Evolutionary conservation across 192 early-diverging fungal species (phyloP), one percentile per base, ranked within the genome.

Genomic region (Coemansia sp.): DNA sequence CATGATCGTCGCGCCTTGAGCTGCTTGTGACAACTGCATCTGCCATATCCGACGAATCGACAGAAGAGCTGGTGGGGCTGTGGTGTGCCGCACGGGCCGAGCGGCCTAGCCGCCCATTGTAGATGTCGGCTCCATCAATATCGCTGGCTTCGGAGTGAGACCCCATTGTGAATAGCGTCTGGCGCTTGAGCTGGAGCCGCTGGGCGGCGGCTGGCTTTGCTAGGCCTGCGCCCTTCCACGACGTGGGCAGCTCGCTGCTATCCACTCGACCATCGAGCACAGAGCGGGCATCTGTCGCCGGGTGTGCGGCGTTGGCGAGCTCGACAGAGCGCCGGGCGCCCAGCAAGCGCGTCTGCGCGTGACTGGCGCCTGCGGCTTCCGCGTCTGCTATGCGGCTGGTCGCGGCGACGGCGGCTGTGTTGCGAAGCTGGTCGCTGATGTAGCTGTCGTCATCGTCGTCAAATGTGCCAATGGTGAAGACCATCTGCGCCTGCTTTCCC

Each of bases 401-500:
- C 3, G 41, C 17, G 5, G 56, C n/a, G n/a, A n/a, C n/a, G n/a
- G n/a, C 56, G 8, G 35, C 45, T 24, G 29, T 39, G n/a, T 38
- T 60, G 35, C 29, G 54, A 17, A 39, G 38, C 3, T 37, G 59
- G 59, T 59, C 38, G 37, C 24, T 46, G 60, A 60, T 70, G 36
- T 70, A 51, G 42, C 36, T 59, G 39, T 64, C 72, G n/a, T 75
- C 73, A 22, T 76, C 63, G 3, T 81, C 78, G 22, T 81, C 78
- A 69, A 81, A 81, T 3, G 78, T 81, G 12, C 78, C 78, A 7
- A 81, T 70, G 6, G 78, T 81, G 39, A 81, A 81, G 11, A 80
- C 72, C 78, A 75, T 75, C 38, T 76, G 78, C 11, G 42, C 62
- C 62, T 68, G 76, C 66, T 65, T 72, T 56, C 65, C 72, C 24